Percentiles rank a stretch among this genome's conserved stretches.
phyloP scores from a whole-genome alignment of 768 basidiomycete genomes.

The Scleroderma bovista region DNA sequence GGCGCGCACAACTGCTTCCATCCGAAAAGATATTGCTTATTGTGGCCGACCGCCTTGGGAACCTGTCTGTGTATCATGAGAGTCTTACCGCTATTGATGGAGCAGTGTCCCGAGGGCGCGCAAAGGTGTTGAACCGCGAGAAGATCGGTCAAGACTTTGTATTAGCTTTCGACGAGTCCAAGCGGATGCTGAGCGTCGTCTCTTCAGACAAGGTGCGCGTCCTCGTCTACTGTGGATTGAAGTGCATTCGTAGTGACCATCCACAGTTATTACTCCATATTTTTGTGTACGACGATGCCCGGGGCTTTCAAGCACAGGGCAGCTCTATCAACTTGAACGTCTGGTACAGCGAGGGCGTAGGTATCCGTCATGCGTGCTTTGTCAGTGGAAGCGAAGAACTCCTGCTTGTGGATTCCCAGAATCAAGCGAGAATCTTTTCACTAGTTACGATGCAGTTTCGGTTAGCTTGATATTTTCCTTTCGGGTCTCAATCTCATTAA shows the following conservation, averaged over 20 bases:
- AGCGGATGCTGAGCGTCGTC: conserved; percentile 43
- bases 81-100: conserved; percentile 22
- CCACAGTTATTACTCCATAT: conserved; percentile 33
- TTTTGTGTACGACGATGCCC: conserved; percentile 42
- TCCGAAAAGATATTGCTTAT: conserved; percentile 39
- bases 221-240: not conserved
- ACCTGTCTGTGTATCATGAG: conserved; percentile 38
- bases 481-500: not conserved
- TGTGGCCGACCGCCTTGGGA: conserved; percentile 29
- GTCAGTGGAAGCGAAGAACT: conserved; percentile 44
- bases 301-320: conserved; percentile 35
- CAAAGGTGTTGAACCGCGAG: conserved; percentile 35
- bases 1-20: conserved; percentile 34
- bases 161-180: conserved; percentile 48
- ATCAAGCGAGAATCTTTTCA: conserved; percentile 41
- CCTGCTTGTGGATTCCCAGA: conserved; percentile 37
- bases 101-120: conserved; percentile 21
- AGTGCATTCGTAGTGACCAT: no score
- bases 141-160: conserved; percentile 43
- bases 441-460: conserved; percentile 43
- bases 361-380: conserved; percentile 34
- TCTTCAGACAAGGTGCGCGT: conserved; percentile 34
- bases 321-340: conserved; percentile 32
- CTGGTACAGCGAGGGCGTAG: conserved; percentile 35
- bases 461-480: conserved; percentile 19